Evolutionary conservation across 257 asterid species (phyloP), one percentile per base, ranked within the genome.

Genomic region (Primulina tabacum): DNA sequence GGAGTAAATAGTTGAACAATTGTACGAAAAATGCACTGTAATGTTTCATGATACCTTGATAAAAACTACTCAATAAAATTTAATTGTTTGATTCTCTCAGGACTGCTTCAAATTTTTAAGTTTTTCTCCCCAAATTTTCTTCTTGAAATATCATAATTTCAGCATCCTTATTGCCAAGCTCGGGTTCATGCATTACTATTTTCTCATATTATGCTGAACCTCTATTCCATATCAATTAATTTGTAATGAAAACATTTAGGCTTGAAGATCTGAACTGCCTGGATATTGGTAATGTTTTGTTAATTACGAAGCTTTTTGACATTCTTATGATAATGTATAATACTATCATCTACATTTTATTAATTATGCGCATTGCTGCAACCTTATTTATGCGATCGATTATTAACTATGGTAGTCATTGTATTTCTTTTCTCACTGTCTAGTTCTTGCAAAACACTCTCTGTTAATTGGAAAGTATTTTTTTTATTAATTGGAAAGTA

Each of bases 371-470:
- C 53, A 3, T 43, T 43, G n/a, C 53, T 12, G 20, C 9, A 29
- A 62, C 24, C 71, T 60, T 55, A 29, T 20, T 65, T 70, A 40
- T 43, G 24, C 55, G 7, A 20, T 18, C 61, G 18, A 59, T 77
- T 38, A 65, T 63, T 38, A 50, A 26, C 64, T 65, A 32, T 30
- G 71, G 53, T 34, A 62, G 24, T 69, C 26, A 18, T 4, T 55
- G 43, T 62, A 59, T 64, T 18, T 58, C 35, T 58, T 63, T 78
- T 67, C 55, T 38, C 68, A 38, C 64, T 26, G 26, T 29, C 24
- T 14, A 11, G 32, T 35, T 60, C 21, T 10, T 56, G 35, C 60
- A 29, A n/a, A 37, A 40, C 24, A 26, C 28, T 47, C 55, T 58
- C 4, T 33, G 6, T 33, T 33, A 6, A 33, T 33, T 33, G 35